Evolutionary conservation across 768 basidiomycete species (phyloP), one percentile per base, ranked within the genome.

Genomic region (Amanita brunnescens): DNA sequence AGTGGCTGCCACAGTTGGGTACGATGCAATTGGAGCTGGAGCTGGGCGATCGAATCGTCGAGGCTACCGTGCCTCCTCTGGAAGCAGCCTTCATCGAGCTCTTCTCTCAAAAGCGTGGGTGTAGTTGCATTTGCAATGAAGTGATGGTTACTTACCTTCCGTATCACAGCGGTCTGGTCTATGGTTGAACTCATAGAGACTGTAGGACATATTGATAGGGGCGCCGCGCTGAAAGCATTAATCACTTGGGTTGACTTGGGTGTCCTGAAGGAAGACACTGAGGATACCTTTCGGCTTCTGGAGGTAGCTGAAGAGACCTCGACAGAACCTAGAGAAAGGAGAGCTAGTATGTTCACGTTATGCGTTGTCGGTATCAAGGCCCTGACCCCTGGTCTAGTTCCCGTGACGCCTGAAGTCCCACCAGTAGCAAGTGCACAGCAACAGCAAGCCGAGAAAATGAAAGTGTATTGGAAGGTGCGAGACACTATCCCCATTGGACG

Each of bases 51-150:
- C 83, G 91, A 10, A 80, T 70, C 3, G 53, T 96, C 30, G 78
- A 80, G 18, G 79, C 79, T 2, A 83, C 91, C 38, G 91, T 90
- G 3, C 81, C 83, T 1, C 91, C 93, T 0, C 66, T 98, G 16
- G 94, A 98, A 62, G 96, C 95, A 7, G 87, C 91, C 1, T 80
- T 95, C 53, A 82, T 94, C 44, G 91, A 94, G 58, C 70, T 91
- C 2, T 96, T 97, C 62, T 83, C 81, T 0, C 72, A 82, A 52
- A 79, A 83, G 64, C 70, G 91, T 83, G 26, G 20, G 54, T 60
- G 3, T 6, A 34, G 13, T 20, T 20, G 30, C 51, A 18, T 18
- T 24, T 1, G 32, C 8, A 38, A 8, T 21, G 13, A 16, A 18
- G 14, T 9, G 39, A 32, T 2, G 2, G 12, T 24, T 9, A 24